phyloP scores from a whole-genome alignment of 1,284 basidiomycete species.

The Anthracocystis panici-leucophaei region DNA sequence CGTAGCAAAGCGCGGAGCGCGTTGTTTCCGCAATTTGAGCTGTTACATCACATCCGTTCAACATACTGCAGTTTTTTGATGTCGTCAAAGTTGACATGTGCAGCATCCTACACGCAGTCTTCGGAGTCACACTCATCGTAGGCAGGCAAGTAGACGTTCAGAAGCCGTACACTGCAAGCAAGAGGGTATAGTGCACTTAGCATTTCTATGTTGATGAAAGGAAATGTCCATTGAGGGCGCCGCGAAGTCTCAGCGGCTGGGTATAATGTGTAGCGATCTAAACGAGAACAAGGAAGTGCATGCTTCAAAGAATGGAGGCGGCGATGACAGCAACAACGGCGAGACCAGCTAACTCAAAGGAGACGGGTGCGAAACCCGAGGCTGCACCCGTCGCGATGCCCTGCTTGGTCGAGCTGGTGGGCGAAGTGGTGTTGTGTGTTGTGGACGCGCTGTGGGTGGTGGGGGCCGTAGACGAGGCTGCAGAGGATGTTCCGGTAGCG shows the following conservation, averaged over 20 bases:
- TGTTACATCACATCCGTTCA: neutral
- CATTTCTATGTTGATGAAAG: neutral
- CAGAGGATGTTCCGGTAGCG: neutral
- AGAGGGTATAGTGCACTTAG: slow-evolving; percentile 7
- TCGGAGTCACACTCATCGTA: neutral
- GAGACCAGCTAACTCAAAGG: slow-evolving; percentile 14
- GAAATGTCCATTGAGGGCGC: slow-evolving; percentile 15
- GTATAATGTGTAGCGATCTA: slow-evolving; percentile 1
- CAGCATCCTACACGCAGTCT: neutral
- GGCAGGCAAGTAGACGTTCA: neutral
- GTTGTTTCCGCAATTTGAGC: neutral
- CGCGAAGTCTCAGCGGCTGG: slow-evolving; percentile 4
- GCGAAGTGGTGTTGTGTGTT: neutral
- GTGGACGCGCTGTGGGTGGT: slow-evolving; percentile 1
- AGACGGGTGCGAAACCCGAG: slow-evolving; percentile 16
- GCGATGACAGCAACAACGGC: slow-evolving; percentile 20
- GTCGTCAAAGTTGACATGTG: slow-evolving; percentile 2
- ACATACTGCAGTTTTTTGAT: neutral
- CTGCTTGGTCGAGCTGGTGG: slow-evolving; percentile 1
- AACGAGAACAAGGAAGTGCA: too few relatives aligned
- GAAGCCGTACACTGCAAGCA: slow-evolving; percentile 5
- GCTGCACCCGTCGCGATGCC: slow-evolving; percentile 16
- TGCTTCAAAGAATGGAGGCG: slow-evolving; percentile 19
- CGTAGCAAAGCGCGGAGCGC: slow-evolving; percentile 4
- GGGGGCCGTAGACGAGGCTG: neutral